phyloP scores from a whole-genome alignment of 2,329 filamentous ascomycete species.

The Alternaria triticina region DNA sequence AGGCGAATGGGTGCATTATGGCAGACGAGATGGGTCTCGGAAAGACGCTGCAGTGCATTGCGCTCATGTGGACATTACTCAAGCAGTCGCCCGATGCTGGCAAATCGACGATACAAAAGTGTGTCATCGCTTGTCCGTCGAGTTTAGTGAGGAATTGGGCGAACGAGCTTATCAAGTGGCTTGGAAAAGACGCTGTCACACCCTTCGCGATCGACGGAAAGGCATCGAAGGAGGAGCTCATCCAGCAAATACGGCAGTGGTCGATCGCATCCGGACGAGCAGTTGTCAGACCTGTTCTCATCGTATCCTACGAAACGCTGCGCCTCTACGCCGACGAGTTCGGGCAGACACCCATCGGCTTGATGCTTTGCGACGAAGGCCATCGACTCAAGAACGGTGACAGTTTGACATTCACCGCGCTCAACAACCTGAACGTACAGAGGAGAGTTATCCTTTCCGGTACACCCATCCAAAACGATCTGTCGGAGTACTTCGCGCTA shows the following conservation, averaged over 20 bases:
- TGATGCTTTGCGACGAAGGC: slow-evolving; percentile 95
- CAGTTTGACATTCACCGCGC: slow-evolving; percentile 89
- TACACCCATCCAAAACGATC: slow-evolving; percentile 96
- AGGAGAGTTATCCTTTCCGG: slow-evolving; percentile 93
- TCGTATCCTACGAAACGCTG: slow-evolving; percentile 96
- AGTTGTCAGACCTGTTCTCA: slow-evolving; percentile 90
- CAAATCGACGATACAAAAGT: slow-evolving; percentile 92
- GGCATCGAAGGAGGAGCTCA: slow-evolving; percentile 91
- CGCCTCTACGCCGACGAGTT: slow-evolving; percentile 90
- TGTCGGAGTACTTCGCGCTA: slow-evolving; percentile 97
- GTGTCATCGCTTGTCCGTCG: slow-evolving; percentile 94
- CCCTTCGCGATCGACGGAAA: slow-evolving; percentile 98
- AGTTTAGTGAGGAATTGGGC: slow-evolving; percentile 98
- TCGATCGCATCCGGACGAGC: slow-evolving; percentile 88
- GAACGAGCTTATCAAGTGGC: slow-evolving; percentile 95
- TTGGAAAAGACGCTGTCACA: slow-evolving; percentile 86
- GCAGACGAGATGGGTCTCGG: slow-evolving; percentile 98
- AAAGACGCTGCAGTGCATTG: slow-evolving; percentile 96
- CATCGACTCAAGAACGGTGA: slow-evolving; percentile 97
- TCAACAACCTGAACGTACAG: slow-evolving; percentile 89
- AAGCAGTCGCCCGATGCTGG: slow-evolving; percentile 97
- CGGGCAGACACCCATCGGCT: slow-evolving; percentile 85
- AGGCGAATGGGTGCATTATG: slow-evolving; percentile 98
- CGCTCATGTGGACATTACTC: slow-evolving; percentile 93
- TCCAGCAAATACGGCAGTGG: slow-evolving; percentile 90